phyloP scores from a whole-genome alignment of 2,329 filamentous ascomycete genomes.

The Trichoderma breve region DNA sequence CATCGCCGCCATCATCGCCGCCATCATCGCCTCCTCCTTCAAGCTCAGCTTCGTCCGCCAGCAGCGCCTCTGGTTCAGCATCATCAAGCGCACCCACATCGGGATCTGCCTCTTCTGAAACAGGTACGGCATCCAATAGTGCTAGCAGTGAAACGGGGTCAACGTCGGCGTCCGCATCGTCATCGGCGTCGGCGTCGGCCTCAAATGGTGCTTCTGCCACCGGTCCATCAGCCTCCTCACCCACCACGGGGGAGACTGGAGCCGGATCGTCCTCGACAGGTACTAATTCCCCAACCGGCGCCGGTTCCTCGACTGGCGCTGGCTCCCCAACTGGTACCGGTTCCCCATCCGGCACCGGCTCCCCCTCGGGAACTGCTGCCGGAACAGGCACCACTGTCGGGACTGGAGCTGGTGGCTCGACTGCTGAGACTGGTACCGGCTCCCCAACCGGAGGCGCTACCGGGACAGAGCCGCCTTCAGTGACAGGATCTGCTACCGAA shows the following conservation, averaged over 20 bases:
- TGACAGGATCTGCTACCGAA: neutral
- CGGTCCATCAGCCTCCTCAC: neutral
- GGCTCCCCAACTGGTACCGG: neutral
- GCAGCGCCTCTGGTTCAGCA: neutral
- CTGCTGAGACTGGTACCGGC: neutral
- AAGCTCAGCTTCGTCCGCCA: constrained; percentile 2
- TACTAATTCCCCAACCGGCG: neutral
- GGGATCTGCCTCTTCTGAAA: constrained; percentile 1
- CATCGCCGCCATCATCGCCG: neutral
- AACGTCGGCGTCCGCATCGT: neutral
- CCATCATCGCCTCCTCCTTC: neutral
- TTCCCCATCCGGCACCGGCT: neutral
- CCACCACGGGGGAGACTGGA: neutral
- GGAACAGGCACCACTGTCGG: neutral
- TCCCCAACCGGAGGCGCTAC: neutral
- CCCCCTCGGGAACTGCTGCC: neutral
- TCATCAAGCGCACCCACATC: neutral
- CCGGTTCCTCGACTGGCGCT: neutral
- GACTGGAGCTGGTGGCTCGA: neutral
- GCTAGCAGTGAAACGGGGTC: constrained; percentile 4
- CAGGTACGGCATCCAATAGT: constrained; percentile 5
- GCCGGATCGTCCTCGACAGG: neutral
- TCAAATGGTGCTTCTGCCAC: neutral
- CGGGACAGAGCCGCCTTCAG: neutral
- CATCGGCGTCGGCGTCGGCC: neutral